Evolutionary conservation across 2,329 filamentous ascomycete genomes (phyloP), one percentile per base, ranked within the genome.

Genomic region (Fusarium transvaalense): DNA sequence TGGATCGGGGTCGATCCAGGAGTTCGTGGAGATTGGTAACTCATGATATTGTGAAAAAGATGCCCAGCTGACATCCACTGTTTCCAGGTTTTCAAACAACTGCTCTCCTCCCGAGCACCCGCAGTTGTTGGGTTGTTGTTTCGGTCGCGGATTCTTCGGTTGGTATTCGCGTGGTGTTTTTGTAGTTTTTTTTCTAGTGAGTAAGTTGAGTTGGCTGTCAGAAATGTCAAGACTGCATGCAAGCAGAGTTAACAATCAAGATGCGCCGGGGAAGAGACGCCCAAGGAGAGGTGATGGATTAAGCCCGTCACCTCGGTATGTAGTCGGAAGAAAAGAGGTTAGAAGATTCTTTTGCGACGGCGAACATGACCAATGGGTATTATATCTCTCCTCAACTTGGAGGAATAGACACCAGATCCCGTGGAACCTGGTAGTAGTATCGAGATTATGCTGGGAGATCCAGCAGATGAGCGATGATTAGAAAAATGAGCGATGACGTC

Each of bases 271-370:
- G 66, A 69, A 69, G 66, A 74, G 74, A 81, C 77, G 82, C 81
- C 82, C 80, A 78, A 78, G 77, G 81, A 79, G 82, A 82, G 82
- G 78, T 80, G 78, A 77, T 74, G 58, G 79, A 80, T 79, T 79
- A 82, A 76, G 78, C 81, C 81, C 79, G 85, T 88, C 86, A 88
- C 85, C 86, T 86, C 82, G 84, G 84, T 86, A 85, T 86, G 82
- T 85, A 83, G 82, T 86, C 84, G 85, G 84, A 84, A 77, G 84
- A 83, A 82, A 83, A 84, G 83, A 82, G 83, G 79, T 82, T 84
- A 78, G 80, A 82, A 78, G 79, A 81, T 76, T 80, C 81, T 83
- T 80, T 83, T 84, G 81, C 82, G 83, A 81, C 81, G 80, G 83
- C 82, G 78, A 85, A 88, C 86, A 88, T 88, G 78, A 79, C 79